A percentile compares a stretch with the other conserved stretches of the same genome.
Evolutionary conservation across 148 eudicot genomes (phyloP).

Genomic region (Persicaria maculosa): DNA sequence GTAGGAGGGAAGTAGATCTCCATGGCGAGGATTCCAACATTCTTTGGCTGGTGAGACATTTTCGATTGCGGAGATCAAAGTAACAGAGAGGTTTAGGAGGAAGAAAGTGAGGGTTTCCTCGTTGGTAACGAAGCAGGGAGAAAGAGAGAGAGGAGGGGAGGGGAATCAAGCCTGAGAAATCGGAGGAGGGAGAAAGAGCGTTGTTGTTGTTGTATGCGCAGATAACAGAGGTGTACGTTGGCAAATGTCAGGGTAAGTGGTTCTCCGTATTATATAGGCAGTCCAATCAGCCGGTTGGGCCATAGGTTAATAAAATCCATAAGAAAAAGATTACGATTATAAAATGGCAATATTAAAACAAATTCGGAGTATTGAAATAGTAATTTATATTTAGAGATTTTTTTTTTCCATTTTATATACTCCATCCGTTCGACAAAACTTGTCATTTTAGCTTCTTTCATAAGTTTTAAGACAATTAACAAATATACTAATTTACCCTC

Average conservation of each 20-base stretch:
- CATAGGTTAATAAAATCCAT: too few species aligned
- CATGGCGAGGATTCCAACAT: conserved; percentile 15
- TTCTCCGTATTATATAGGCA: neutral
- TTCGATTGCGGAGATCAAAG: neutral
- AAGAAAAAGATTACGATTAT: too few species aligned
- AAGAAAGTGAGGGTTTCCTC: conserved; percentile 7
- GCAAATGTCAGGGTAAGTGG: neutral
- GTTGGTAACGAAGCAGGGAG: neutral
- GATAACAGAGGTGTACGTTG: conserved; percentile 1
- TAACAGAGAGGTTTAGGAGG: neutral
- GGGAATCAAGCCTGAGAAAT: conserved; percentile 5
- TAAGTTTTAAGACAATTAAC: too few species aligned
- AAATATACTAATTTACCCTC: too few species aligned
- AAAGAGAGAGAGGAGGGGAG: neutral
- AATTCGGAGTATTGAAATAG: too few species aligned
- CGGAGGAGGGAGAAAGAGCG: conserved; percentile 12
- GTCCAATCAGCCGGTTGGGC: neutral
- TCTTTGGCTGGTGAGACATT: conserved; percentile 10
- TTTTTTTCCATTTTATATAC: too few species aligned
- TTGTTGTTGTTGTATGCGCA: neutral
- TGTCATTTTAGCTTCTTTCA: too few species aligned
- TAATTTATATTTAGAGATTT: too few species aligned
- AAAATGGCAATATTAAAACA: too few species aligned
- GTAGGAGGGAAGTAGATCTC: conserved; percentile 18
- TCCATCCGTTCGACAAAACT: too few species aligned